Evolutionary conservation across 768 basidiomycete species (phyloP).

Genomic region (Mycena albidolilacea): DNA sequence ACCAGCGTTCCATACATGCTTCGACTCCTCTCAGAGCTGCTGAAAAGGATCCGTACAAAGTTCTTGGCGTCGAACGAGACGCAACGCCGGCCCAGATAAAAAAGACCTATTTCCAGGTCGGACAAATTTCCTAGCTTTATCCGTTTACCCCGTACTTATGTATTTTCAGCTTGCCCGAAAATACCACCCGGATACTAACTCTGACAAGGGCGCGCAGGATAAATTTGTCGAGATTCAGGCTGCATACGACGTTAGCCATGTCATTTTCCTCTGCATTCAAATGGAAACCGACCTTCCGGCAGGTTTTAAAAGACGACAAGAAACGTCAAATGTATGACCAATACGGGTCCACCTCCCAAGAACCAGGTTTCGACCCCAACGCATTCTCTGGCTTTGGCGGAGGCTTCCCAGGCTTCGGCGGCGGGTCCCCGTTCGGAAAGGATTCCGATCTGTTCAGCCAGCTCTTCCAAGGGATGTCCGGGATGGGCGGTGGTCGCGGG

Average conservation of each 20-base stretch:
- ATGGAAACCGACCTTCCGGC: conserved; percentile 34
- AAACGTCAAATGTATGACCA: conserved; percentile 93
- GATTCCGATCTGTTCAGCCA: conserved; percentile 85
- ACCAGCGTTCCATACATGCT: conserved; percentile 83
- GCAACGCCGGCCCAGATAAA: conserved; percentile 92
- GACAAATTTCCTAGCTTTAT: conserved; percentile 46
- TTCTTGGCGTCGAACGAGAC: conserved; percentile 90
- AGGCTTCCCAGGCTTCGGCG: conserved; percentile 78
- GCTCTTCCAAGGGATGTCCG: conserved; percentile 83
- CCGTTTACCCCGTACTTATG: conserved; percentile 33
- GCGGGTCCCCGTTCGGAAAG: conserved; percentile 66
- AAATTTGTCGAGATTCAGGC: conserved; percentile 97
- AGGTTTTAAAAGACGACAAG: conserved; percentile 96
- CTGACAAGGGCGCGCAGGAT: conserved; percentile 90
- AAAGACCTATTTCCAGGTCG: conserved; percentile 95
- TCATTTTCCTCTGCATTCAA: conserved; percentile 30
- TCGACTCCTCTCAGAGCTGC: conserved; percentile 65
- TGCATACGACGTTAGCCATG: conserved; percentile 87
- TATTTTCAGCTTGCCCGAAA: conserved; percentile 90
- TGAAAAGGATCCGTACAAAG: conserved; percentile 89
- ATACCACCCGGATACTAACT: conserved; percentile 98
- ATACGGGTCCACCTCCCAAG: conserved; percentile 93
- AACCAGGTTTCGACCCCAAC: conserved; percentile 94
- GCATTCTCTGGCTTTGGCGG: conserved; percentile 71
- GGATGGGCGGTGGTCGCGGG: conserved; percentile 54